A percentile compares a stretch with the other conserved stretches of the same genome.
Conservation (phyloP, 768 basidiomycete species). For the Pleurotus giganteus region DNA sequence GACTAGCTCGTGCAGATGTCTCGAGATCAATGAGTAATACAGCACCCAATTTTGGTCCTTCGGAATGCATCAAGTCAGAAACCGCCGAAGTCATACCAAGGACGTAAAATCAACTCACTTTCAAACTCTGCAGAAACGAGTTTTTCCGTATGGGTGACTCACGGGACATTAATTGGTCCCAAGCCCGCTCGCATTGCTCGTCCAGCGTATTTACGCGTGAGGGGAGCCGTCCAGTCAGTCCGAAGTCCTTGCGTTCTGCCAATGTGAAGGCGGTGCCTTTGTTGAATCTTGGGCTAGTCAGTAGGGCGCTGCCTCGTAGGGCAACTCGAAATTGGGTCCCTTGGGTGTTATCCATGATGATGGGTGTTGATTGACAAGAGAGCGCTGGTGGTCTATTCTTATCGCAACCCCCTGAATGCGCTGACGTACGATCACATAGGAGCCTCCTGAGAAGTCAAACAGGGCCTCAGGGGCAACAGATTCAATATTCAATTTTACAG, state of each 20-base stretch:
- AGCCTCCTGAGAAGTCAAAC: too few relatives aligned
- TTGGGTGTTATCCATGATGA: not conserved
- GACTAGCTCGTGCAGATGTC: constrained; percentile 61
- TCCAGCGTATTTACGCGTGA: constrained; percentile 62
- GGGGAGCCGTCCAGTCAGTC: constrained; percentile 51
- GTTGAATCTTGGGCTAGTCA: constrained; percentile 68
- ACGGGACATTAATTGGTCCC: constrained; percentile 50
- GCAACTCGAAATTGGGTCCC: constrained; percentile 38
- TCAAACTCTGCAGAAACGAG: constrained; percentile 71
- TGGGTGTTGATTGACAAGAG: constrained; percentile 1
- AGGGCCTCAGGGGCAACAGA: too few relatives aligned
- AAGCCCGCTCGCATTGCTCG: constrained; percentile 74
- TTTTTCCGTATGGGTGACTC: constrained; percentile 54
- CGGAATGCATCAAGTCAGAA: not conserved
- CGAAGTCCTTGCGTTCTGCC: constrained; percentile 68
- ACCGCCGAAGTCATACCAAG: not conserved
- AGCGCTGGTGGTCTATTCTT: too few relatives aligned
- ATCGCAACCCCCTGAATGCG: too few relatives aligned
- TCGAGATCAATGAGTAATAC: constrained; percentile 65
- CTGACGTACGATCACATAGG: too few relatives aligned
- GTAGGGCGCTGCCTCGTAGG: constrained; percentile 59
- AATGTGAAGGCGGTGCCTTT: constrained; percentile 78
- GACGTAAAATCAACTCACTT: constrained; percentile 18
- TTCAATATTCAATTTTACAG: too few relatives aligned
- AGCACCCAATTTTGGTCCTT: constrained; percentile 76